Conservation (phyloP, 2,329 filamentous ascomycete genomes). For the Blastomyces gilchristii region DNA sequence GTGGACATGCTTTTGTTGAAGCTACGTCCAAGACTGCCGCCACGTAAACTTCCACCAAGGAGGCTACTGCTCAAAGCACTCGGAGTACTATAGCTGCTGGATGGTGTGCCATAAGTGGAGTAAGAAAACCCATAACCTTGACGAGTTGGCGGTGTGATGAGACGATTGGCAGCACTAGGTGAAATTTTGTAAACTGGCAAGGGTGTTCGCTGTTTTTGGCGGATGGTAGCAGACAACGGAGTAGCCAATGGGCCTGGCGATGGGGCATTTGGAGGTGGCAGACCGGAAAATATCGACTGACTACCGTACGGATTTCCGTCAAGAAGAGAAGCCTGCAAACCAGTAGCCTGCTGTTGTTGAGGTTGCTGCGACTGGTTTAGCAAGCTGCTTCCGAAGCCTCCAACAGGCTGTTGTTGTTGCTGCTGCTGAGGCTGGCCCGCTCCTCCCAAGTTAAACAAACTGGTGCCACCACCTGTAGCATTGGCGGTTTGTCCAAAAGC, state of each 20-base stretch:
- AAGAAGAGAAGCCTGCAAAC: constrained; percentile 65
- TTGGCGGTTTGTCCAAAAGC: constrained; percentile 21
- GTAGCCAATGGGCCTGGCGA: constrained; percentile 85
- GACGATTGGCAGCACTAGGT: constrained; percentile 65
- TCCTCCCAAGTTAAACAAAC: constrained; percentile 13
- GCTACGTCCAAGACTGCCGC: constrained; percentile 49
- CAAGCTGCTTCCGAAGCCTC: constrained; percentile 32
- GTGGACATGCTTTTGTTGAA: constrained; percentile 82
- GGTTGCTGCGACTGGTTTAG: constrained; percentile 33
- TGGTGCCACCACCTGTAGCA: constrained; percentile 19
- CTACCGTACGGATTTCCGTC: constrained; percentile 86
- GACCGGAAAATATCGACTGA: constrained; percentile 68
- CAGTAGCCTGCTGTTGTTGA: constrained; percentile 32
- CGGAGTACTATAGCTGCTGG: constrained; percentile 59
- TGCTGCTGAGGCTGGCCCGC: constrained; percentile 14
- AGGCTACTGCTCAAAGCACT: constrained; percentile 57
- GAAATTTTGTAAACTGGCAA: constrained; percentile 82
- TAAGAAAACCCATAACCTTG: constrained; percentile 83
- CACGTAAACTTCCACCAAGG: constrained; percentile 33
- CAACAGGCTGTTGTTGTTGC: constrained; percentile 36
- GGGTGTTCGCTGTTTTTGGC: constrained; percentile 67
- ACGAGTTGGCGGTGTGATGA: constrained; percentile 73
- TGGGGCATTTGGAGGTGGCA: constrained; percentile 52
- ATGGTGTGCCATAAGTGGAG: constrained; percentile 78
- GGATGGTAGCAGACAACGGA: constrained; percentile 65